These are phyloP conservation scores for Termitomyces sp. DNA, from an alignment of 768 basidiomycete genomes.

Conservation along the genomic window DNA sequence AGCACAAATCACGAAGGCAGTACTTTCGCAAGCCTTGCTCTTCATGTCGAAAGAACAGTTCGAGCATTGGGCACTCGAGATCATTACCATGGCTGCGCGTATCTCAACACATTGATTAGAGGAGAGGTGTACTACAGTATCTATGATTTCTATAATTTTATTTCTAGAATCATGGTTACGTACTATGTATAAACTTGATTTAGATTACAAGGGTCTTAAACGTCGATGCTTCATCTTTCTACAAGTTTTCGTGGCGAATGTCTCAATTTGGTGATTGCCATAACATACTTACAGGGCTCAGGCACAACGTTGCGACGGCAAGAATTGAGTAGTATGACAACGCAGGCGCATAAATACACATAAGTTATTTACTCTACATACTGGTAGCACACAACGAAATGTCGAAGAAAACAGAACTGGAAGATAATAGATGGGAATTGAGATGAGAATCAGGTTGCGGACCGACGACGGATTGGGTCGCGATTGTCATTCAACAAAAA, in stretches of 20 bases:
- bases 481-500: no score
- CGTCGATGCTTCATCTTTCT: not conserved
- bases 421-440: no score
- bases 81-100: slow-evolving; percentile 56
- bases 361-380: not conserved
- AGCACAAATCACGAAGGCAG: slow-evolving; percentile 95
- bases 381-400: not conserved
- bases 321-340: not conserved
- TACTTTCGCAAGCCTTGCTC: slow-evolving; percentile 89
- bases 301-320: not conserved
- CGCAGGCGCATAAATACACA: not conserved
- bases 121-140: not conserved
- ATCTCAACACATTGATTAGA: slow-evolving; percentile 20
- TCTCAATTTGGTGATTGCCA: not conserved
- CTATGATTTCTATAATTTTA: not conserved
- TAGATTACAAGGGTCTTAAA: not conserved
- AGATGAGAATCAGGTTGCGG: no score
- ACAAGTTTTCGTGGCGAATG: not conserved
- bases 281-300: no score
- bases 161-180: not conserved
- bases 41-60: slow-evolving; percentile 99
- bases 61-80: slow-evolving; percentile 77
- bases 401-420: no score
- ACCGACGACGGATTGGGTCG: no score
- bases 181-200: not conserved